Evolutionary conservation across 1,139 yeast genomes (phyloP).

Genomic region (Taphrina deformans): DNA sequence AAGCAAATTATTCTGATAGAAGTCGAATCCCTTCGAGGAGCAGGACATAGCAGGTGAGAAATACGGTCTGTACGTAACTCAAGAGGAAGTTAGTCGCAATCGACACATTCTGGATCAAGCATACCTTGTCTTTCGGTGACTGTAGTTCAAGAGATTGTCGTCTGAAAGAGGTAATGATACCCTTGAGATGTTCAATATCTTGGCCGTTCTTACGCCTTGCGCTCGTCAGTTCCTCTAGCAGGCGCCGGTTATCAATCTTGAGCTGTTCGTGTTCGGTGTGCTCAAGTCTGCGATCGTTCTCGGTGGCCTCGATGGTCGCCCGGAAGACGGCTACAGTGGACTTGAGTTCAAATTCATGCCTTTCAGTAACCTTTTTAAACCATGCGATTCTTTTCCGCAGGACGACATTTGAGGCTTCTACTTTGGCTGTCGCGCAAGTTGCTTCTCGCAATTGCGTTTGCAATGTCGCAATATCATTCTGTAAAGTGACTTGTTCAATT

Average conservation of each 20-base stretch:
- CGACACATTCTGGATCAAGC: not conserved
- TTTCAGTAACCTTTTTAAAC: not conserved
- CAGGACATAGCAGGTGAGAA: not conserved
- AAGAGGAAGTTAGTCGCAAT: not conserved
- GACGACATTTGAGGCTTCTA: not conserved
- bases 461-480: not conserved
- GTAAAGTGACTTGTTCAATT: not conserved
- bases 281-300: not conserved
- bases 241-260: not conserved
- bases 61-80: not conserved
- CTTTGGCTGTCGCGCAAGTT: not conserved
- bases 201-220: not conserved
- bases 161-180: not conserved
- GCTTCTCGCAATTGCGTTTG: not conserved
- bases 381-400: not conserved
- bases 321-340: not conserved
- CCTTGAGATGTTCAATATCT: not conserved
- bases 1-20: not conserved
- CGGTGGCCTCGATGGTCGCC: not conserved
- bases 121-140: not conserved
- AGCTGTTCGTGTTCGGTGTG: not conserved
- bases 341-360: not conserved
- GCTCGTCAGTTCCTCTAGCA: not conserved
- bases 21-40: not conserved
- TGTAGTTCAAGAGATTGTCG: not conserved